These are phyloP conservation scores for Triglochin maritima DNA, from an alignment of 106 monocot genomes.

Conservation along the genomic window DNA sequence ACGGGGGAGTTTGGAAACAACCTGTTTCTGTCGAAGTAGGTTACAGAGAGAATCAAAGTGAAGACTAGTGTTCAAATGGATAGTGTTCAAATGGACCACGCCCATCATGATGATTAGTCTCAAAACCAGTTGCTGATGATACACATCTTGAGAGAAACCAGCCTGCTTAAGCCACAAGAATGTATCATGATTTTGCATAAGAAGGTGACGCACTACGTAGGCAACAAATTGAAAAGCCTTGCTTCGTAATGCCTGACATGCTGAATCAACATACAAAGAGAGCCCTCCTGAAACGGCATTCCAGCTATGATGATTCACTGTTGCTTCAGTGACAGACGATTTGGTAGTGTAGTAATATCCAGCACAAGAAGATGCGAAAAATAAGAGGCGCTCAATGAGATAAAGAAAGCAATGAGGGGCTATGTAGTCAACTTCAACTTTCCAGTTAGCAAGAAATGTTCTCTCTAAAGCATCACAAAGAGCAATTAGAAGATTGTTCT, in stretches of 20 bases:
- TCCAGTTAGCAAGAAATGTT: conserved; percentile 16
- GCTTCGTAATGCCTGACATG: too few species aligned
- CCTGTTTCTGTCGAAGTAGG: background rate
- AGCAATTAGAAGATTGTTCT: background rate
- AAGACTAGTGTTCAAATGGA: too few species aligned
- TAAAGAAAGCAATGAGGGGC: conserved; percentile 29
- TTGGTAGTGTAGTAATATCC: conserved; percentile 11
- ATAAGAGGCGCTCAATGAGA: conserved; percentile 28
- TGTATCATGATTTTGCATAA: too few species aligned
- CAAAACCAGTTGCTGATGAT: too few species aligned
- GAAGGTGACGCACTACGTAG: too few species aligned
- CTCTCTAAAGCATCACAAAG: conserved; percentile 5
- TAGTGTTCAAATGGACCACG: too few species aligned
- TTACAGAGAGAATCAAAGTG: background rate
- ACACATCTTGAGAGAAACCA: too few species aligned
- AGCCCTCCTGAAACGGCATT: background rate
- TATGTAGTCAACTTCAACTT: conserved; percentile 18
- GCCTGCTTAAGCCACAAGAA: too few species aligned
- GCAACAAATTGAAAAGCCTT: too few species aligned
- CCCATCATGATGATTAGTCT: too few species aligned
- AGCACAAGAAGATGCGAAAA: conserved; percentile 18
- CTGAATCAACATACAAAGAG: too few species aligned
- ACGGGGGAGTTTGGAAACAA: conserved; percentile 13
- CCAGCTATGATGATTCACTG: background rate
- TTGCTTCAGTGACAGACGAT: conserved; percentile 21